Conservation (phyloP, 352 stramenopile species). For the Phytophthora tentaculata region DNA sequence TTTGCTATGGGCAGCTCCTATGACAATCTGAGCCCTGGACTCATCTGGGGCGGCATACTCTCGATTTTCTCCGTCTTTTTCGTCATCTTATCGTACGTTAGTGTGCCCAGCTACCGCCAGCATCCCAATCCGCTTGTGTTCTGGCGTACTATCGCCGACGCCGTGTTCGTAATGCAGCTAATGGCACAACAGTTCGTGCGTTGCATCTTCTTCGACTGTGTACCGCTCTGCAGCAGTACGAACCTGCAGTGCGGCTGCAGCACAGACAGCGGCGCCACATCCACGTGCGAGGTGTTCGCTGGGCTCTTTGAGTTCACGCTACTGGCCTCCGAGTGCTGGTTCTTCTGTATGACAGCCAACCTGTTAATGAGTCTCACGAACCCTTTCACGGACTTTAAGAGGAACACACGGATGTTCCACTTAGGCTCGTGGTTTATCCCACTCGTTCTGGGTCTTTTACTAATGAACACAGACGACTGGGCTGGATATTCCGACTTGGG, state of each 20-base stretch:
- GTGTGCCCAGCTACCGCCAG: constrained; percentile 79
- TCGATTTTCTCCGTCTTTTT: constrained; percentile 88
- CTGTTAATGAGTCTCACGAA: constrained; percentile 89
- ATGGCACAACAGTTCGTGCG: constrained; percentile 83
- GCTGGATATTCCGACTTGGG: constrained; percentile 86
- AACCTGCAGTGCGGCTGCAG: constrained; percentile 87
- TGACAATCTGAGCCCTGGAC: constrained; percentile 76
- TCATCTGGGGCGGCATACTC: constrained; percentile 88
- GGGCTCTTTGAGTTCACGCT: constrained; percentile 88
- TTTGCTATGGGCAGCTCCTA: constrained; percentile 71
- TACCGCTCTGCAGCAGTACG: constrained; percentile 66
- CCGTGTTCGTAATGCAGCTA: constrained; percentile 84
- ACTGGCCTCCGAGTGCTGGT: constrained; percentile 87
- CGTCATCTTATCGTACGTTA: constrained; percentile 85
- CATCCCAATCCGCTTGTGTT: constrained; percentile 91
- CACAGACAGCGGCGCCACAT: constrained; percentile 39
- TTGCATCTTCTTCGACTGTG: constrained; percentile 83
- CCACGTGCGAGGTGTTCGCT: constrained; percentile 76
- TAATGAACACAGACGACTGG: constrained; percentile 81
- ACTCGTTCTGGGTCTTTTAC: constrained; percentile 64
- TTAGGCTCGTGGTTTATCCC: constrained; percentile 81
- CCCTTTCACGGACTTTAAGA: constrained; percentile 91
- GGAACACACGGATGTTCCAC: constrained; percentile 86
- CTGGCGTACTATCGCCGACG: constrained; percentile 87
- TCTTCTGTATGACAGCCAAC: constrained; percentile 92